phyloP scores from a whole-genome alignment of 2,329 filamentous ascomycete genomes.

The Colletotrichum australisinense region DNA sequence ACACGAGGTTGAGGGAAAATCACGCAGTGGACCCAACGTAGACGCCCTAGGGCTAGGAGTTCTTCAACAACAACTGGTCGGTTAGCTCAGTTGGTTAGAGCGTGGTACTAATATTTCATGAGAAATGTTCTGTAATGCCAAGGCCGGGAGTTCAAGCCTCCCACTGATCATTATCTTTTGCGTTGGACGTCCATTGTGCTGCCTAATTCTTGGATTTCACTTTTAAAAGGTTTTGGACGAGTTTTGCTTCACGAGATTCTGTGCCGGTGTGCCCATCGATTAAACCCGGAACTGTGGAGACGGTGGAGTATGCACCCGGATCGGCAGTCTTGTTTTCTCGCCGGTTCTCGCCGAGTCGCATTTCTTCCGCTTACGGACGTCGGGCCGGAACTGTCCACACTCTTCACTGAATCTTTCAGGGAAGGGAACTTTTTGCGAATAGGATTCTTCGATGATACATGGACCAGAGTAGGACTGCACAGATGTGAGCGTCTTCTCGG shows the following conservation, averaged over 20 bases:
- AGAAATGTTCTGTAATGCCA: conserved; percentile 26
- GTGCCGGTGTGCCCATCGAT: neutral
- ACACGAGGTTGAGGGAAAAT: neutral
- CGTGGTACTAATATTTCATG: conserved; percentile 35
- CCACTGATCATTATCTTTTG: conserved; percentile 27
- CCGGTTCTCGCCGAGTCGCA: neutral
- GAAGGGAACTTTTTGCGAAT: neutral
- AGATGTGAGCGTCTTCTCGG: neutral
- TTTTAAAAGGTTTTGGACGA: neutral
- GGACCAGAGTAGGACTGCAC: too few relatives aligned
- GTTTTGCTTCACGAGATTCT: neutral
- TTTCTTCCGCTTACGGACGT: neutral
- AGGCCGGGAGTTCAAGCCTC: conserved; percentile 36
- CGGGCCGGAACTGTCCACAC: neutral
- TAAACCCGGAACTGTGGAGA: neutral
- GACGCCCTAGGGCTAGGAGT: fast-evolving
- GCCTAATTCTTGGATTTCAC: fast-evolving
- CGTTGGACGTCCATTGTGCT: too few relatives aligned
- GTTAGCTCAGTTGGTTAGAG: conserved; percentile 37
- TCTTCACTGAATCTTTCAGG: too few relatives aligned
- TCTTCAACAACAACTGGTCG: conserved; percentile 2
- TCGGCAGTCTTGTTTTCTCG: neutral
- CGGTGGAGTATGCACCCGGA: neutral
- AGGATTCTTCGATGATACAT: too few relatives aligned
- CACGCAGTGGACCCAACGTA: neutral